These are phyloP conservation scores for Amborella trichopoda DNA, from an alignment of 164 flowering plant genomes.

Conservation along the genomic window DNA sequence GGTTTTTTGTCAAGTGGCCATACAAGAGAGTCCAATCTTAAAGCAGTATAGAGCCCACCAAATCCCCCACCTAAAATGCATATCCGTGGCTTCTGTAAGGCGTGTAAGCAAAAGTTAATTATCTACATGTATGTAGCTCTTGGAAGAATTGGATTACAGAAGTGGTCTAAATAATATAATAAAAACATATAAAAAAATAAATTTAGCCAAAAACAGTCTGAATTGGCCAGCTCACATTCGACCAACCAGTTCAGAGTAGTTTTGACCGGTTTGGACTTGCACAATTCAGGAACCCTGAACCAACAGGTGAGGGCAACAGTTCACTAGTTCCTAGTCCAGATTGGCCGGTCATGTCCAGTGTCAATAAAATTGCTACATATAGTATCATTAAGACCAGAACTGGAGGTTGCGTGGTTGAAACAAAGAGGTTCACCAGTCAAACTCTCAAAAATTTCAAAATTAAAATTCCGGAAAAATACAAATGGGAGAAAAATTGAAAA, in stretches of 20 bases:
- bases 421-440: too few species aligned
- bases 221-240: background rate
- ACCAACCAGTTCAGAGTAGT: background rate
- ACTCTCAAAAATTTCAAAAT: too few species aligned
- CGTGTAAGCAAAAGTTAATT: constrained; percentile 2
- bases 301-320: too few species aligned
- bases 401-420: too few species aligned
- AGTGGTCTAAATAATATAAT: background rate
- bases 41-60: constrained; percentile 94
- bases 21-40: constrained; percentile 81
- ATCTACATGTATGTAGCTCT: background rate
- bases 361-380: background rate
- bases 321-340: too few species aligned
- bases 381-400: background rate
- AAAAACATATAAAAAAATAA: background rate
- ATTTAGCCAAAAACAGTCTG: background rate
- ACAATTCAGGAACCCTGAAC: background rate
- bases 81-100: constrained; percentile 73
- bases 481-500: too few species aligned
- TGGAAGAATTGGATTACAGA: background rate
- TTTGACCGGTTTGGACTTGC: background rate
- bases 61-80: constrained; percentile 97
- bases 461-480: too few species aligned
- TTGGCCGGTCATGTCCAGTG: too few species aligned
- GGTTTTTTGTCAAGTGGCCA: constrained; percentile 92